Evolutionary conservation across 2,329 filamentous ascomycete genomes (phyloP), one percentile per base, ranked within the genome.

Genomic region (Rhinocladiella similis): DNA sequence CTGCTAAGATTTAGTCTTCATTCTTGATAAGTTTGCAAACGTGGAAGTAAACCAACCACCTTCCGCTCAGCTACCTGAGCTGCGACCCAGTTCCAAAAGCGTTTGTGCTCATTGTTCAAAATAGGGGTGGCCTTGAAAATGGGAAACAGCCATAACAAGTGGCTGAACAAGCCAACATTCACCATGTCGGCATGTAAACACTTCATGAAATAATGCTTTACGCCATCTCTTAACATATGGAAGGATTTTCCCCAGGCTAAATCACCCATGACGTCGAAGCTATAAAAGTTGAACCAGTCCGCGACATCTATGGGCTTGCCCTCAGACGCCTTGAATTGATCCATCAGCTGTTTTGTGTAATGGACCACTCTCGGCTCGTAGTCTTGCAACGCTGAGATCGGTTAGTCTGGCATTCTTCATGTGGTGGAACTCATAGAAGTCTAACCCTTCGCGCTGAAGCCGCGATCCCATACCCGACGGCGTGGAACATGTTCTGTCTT

Each of bases 361-460:
- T 50, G 60, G 13, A 66, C 62, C 2, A 77, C 65, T 1, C 72
- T 66, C 14, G 66, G 54, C 56, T 77, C 75, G 56, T 78, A 78
- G 3, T 71, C 72, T 2, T 73, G 68, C 19, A 78, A 54, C 4
- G 72, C 69, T 33, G 29, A 9, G 29, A 12, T 9, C 10, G 10
- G 29, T 33, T 7, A 33, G 10, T 33, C 29, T 33, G 29, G 29
- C 5, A 6, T 33, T 2, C 2, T 7, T 9, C 29, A 27, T 27
- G 25, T 27, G 25, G 25, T 27, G 25, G 4, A 3, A 27, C n/a
- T 27, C 51, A 7, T 27, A 27, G 25, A 7, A 27, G 25, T 7
- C 29, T 12, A 2, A 69, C 70, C 65, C 61, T 65, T 66, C 2
- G 61, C 48, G 43, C 65, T 67, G 22, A 72, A 72, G 1, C 61